A percentile compares a stretch with the other conserved stretches of the same genome.
Evolutionary conservation across 2,329 filamentous ascomycete genomes (phyloP).

Genomic region (Diaporthe citri): DNA sequence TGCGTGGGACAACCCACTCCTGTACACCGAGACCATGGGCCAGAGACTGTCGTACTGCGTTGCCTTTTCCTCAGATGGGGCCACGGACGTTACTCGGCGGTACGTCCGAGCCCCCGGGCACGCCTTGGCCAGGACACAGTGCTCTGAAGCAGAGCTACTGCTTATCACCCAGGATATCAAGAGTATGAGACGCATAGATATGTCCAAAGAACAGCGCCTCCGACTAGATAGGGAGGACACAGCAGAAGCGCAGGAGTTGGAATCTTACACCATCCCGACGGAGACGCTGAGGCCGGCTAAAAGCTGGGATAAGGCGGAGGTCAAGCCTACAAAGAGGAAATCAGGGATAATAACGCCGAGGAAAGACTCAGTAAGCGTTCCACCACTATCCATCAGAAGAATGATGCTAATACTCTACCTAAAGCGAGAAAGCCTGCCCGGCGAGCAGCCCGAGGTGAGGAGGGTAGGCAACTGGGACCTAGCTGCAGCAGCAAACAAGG

Average conservation of each 20-base stretch:
- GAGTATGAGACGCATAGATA: slow-evolving; percentile 81
- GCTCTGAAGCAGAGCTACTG: slow-evolving; percentile 88
- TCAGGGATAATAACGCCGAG: background rate
- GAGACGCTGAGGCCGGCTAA: slow-evolving; percentile 47
- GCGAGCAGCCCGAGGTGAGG: background rate
- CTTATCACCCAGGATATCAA: slow-evolving; percentile 94
- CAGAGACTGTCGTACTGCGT: slow-evolving; percentile 98
- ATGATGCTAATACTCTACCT: background rate
- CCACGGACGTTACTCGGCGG: slow-evolving; percentile 73
- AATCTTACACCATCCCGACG: slow-evolving; percentile 77
- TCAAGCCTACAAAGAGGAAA: background rate
- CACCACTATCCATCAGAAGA: background rate
- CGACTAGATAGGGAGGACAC: slow-evolving; percentile 83
- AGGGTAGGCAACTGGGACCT: background rate
- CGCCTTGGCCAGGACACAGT: slow-evolving; percentile 78
- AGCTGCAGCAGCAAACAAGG: background rate
- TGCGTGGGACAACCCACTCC: slow-evolving; percentile 90
- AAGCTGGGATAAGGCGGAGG: background rate
- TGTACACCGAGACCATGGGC: slow-evolving; percentile 88
- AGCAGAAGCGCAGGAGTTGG: slow-evolving; percentile 79
- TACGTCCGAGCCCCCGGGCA: slow-evolving; percentile 79
- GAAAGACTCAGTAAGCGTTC: background rate
- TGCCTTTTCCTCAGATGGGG: slow-evolving; percentile 93
- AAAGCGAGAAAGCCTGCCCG: background rate
- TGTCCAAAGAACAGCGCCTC: slow-evolving; percentile 87